Percentiles rank a stretch among this genome's conserved stretches.
phyloP scores from a whole-genome alignment of 192 early-diverging fungal genomes.

The Backusella mclennaniae region DNA sequence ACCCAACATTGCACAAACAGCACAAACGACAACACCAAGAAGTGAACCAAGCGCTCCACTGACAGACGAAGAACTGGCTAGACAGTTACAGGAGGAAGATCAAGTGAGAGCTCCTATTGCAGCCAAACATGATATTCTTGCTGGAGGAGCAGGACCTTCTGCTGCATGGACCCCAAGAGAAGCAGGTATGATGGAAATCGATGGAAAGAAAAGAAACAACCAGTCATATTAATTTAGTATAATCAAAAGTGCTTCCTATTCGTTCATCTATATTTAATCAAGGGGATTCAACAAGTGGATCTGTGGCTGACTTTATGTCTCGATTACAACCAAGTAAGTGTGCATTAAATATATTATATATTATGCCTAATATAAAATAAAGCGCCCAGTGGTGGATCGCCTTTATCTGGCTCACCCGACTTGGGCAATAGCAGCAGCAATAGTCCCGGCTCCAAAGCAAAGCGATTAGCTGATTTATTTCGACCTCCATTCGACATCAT shows the following conservation, averaged over 20 bases:
- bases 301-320: slow-evolving; percentile 52
- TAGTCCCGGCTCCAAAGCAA: slow-evolving; percentile 33
- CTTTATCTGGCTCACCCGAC: background rate
- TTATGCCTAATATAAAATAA: background rate
- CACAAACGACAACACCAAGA: slow-evolving; percentile 36
- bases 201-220: background rate
- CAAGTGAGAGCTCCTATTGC: slow-evolving; percentile 84
- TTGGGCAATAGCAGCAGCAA: background rate
- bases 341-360: background rate
- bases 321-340: slow-evolving; percentile 23
- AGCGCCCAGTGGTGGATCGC: background rate
- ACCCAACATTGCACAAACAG: background rate
- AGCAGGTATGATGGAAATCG: background rate
- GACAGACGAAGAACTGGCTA: slow-evolving; percentile 50
- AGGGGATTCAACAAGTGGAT: slow-evolving; percentile 49
- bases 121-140: slow-evolving; percentile 71
- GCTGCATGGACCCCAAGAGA: background rate
- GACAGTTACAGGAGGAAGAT: slow-evolving; percentile 40
- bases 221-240: background rate
- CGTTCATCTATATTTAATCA: slow-evolving; percentile 35
- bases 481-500: slow-evolving; percentile 89
- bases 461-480: slow-evolving; percentile 77
- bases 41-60: slow-evolving; percentile 23
- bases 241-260: background rate
- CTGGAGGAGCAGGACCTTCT: slow-evolving; percentile 44